Percentiles rank a stretch among this genome's conserved stretches.
phyloP scores from a whole-genome alignment of 805 yeast species.

The Pichia paraexigua region DNA sequence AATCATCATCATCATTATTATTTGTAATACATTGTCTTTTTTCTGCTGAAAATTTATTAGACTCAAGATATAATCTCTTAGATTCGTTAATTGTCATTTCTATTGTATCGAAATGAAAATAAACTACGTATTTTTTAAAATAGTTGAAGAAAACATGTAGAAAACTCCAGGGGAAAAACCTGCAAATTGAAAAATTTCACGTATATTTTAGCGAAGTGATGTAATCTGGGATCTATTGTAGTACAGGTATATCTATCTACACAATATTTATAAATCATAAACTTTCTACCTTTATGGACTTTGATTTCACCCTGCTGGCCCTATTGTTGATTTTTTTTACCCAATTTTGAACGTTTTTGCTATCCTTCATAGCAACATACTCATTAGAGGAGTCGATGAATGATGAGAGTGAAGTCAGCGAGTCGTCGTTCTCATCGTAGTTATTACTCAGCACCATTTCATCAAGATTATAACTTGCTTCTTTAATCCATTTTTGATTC shows the following conservation, averaged over 20 bases:
- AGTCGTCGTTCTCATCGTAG: conserved; percentile 4
- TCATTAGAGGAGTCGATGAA: conserved; percentile 4
- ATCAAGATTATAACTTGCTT: conserved; percentile 24
- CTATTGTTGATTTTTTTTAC: not conserved
- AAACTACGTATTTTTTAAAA: not conserved
- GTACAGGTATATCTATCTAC: not conserved
- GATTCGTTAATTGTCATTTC: not conserved
- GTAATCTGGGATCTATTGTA: not conserved
- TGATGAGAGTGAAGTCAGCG: conserved; percentile 6
- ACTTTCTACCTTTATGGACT: not conserved
- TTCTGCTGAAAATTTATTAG: not conserved
- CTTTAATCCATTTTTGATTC: conserved; percentile 55
- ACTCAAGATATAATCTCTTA: not conserved
- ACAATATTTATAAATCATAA: no score
- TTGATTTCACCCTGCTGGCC: not conserved
- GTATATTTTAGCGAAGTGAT: not conserved
- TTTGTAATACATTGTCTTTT: not conserved
- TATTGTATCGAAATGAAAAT: not conserved
- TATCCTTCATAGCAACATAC: conserved; percentile 1
- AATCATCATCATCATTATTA: not conserved
- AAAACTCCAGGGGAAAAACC: not conserved
- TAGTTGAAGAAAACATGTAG: not conserved
- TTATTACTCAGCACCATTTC: conserved; percentile 1
- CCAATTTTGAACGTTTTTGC: not conserved
- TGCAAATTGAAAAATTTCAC: not conserved